Evolutionary conservation across 2,329 filamentous ascomycete genomes (phyloP).

Genomic region (Pochonia chlamydosporia): DNA sequence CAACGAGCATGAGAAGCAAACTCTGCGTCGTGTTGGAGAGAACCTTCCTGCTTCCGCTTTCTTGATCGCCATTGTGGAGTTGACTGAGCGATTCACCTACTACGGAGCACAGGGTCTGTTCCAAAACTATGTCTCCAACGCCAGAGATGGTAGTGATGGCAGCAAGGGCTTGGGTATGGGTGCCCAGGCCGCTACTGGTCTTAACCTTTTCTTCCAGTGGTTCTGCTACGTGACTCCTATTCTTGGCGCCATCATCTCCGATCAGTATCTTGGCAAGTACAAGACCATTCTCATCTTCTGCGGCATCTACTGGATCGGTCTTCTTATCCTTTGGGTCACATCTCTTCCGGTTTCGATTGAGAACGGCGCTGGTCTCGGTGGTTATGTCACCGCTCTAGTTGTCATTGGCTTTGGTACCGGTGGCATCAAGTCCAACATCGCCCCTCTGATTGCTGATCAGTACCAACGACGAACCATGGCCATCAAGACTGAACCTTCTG

Average conservation of each 20-base stretch:
- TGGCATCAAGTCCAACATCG: conserved; percentile 62
- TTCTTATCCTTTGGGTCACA: conserved; percentile 48
- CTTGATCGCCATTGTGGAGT: conserved; percentile 50
- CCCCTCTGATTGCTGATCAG: conserved; percentile 58
- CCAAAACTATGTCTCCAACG: conserved; percentile 46
- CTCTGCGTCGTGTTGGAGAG: conserved; percentile 47
- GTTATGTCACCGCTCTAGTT: conserved; percentile 50
- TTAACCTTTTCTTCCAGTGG: conserved; percentile 52
- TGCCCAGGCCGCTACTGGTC: conserved; percentile 46
- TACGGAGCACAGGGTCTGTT: conserved; percentile 49
- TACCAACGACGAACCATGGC: conserved; percentile 49
- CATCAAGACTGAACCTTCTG: conserved; percentile 39
- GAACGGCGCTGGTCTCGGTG: conserved; percentile 37
- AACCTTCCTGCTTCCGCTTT: conserved; percentile 49
- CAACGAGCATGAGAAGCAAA: conserved; percentile 42
- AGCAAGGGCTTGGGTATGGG: conserved; percentile 50
- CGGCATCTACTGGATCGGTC: conserved; percentile 51
- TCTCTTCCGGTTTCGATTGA: conserved; percentile 33
- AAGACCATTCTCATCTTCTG: conserved; percentile 56
- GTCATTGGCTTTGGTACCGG: conserved; percentile 62
- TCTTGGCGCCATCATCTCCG: conserved; percentile 48
- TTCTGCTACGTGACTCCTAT: conserved; percentile 39
- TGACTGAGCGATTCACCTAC: conserved; percentile 53
- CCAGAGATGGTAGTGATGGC: conserved; percentile 25
- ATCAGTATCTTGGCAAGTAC: conserved; percentile 55